Evolutionary conservation across 352 stramenopile species (phyloP), one percentile per base, ranked within the genome.

Genomic region (Globisporangium spinosum): DNA sequence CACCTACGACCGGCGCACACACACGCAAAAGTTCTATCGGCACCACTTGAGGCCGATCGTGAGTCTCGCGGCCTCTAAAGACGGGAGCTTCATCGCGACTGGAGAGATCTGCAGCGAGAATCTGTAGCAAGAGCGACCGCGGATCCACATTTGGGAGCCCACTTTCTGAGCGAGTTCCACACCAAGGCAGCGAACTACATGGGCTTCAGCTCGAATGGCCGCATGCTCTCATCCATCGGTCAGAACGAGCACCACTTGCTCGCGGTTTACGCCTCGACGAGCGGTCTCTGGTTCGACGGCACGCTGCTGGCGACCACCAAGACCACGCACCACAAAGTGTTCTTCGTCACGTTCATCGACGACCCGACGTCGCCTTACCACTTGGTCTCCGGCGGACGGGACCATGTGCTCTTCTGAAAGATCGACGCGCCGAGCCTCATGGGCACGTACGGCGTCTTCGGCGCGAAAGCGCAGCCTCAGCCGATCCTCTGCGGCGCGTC

Each of bases 231-330:
- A 25, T 78, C 82, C 3, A 67, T 94, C 32, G 85, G 85, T 10
- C 83, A 93, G 49, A 85, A 94, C 64, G 82, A 86, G 58, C 89
- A 86, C 59, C 87, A 95, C 64, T 90, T 82, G 23, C 53, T 95
- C 3, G 80, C 79, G 2, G 75, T 95, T 2, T 91, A 91, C 77
- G 68, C 65, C 5, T 95, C 86, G 0, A 49, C 73, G 0, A 85
- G 76, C 9, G 83, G 77, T 0, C 73, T 77, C 9, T 94, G 86
- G 86, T 84, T 82, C 51, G 86, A 94, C 57, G 80, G 71, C 8
- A 71, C 81, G 10, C 62, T 94, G 43, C 57, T 91, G 13, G 82
- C 82, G 2, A 79, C 59, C 13, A 72, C 76, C 45, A 77, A 77
- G 54, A 81, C 81, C 1, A 90, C 81, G 34, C 79, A 80, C 9